Evolutionary conservation across 345 rosid species (phyloP).

Genomic region (Eucalyptus erythrocorys): DNA sequence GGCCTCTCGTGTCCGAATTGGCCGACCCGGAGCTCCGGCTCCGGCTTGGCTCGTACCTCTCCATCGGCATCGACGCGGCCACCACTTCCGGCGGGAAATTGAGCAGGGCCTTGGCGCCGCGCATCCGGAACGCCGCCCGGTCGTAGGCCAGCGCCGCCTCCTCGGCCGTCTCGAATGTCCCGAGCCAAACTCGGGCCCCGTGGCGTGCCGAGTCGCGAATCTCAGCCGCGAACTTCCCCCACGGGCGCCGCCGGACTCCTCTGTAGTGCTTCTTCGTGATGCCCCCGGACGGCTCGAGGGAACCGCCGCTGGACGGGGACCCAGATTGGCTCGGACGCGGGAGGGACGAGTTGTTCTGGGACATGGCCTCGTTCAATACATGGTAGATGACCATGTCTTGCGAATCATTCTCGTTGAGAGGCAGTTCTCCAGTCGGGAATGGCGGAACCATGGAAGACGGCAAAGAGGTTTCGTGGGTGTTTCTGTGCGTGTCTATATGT

Average conservation of each 20-base stretch:
- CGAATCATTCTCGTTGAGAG: constrained; percentile 59
- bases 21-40: neutral
- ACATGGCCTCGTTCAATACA: constrained; percentile 21
- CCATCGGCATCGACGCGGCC: neutral
- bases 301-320: neutral
- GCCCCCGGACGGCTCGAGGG: constrained; percentile 11
- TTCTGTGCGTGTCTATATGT: neutral
- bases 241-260: constrained; percentile 54
- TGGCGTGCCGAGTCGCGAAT: constrained; percentile 40
- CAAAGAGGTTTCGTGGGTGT: neutral
- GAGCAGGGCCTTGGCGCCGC: constrained; percentile 58
- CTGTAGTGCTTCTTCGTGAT: constrained; percentile 42
- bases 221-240: constrained; percentile 69
- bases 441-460: constrained; percentile 11
- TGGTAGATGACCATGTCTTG: constrained; percentile 61
- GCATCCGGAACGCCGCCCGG: constrained; percentile 47
- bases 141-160: constrained; percentile 62
- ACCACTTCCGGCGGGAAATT: constrained; percentile 34
- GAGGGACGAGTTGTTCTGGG: neutral
- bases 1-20: neutral
- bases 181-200: constrained; percentile 49
- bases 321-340: neutral
- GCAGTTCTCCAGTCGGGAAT: constrained; percentile 28
- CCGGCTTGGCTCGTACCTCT: neutral
- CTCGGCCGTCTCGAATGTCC: constrained; percentile 50